Percentiles rank a stretch among this genome's conserved stretches.
Evolutionary conservation across 495 filamentous ascomycete species (phyloP).

Genomic region (Neurospora cerealis): DNA sequence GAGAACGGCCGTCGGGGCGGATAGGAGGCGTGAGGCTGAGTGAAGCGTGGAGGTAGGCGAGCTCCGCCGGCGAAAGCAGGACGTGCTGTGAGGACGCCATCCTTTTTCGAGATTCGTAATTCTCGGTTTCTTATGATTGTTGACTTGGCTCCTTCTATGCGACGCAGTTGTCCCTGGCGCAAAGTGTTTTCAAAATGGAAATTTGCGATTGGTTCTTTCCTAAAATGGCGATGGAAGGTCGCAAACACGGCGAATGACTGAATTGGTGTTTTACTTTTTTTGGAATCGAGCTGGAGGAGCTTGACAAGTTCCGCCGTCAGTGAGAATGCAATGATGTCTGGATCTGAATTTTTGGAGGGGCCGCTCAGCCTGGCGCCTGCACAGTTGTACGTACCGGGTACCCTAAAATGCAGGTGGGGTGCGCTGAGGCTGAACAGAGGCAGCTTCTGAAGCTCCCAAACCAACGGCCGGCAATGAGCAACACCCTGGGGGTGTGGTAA

Average conservation of each 20-base stretch:
- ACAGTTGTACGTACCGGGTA: neutral
- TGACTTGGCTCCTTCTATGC: neutral
- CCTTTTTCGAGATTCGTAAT: neutral
- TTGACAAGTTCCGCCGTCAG: neutral
- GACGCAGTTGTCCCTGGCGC: neutral
- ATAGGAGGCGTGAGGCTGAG: constrained; percentile 71
- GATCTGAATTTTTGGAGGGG: neutral
- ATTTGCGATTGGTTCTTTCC: neutral
- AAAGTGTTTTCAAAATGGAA: neutral
- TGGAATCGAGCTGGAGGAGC: neutral
- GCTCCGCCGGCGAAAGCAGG: constrained; percentile 86
- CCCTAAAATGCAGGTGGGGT: neutral
- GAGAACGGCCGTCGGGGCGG: constrained; percentile 74
- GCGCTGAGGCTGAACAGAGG: neutral
- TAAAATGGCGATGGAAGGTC: neutral
- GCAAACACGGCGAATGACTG: neutral
- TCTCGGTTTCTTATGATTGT: neutral
- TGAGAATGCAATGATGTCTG: neutral
- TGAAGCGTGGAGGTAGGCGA: constrained; percentile 88
- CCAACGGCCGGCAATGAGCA: neutral
- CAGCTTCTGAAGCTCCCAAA: neutral
- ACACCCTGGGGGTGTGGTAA: neutral
- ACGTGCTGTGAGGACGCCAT: constrained; percentile 37
- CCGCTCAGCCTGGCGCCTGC: neutral
- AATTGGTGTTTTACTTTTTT: neutral